These are phyloP conservation scores for Leucocoprinus sp. DNA, from an alignment of 768 basidiomycete species.

Conservation along the genomic window DNA sequence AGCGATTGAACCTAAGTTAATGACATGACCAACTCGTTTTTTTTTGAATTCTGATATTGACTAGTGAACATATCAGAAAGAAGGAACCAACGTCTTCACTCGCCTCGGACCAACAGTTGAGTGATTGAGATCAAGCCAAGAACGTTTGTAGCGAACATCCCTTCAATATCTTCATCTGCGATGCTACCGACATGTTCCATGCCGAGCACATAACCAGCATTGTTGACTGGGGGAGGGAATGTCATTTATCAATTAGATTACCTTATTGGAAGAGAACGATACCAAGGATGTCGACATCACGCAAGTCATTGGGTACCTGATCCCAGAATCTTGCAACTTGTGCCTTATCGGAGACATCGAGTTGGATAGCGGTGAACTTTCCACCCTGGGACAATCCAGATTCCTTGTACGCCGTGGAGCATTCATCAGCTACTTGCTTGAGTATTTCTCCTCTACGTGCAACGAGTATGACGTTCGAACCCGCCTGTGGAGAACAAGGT, in stretches of 20 bases:
- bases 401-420: slow-evolving; percentile 60
- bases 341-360: slow-evolving; percentile 74
- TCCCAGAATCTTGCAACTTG: slow-evolving; percentile 65
- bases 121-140: slow-evolving; percentile 80
- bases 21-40: slow-evolving; percentile 76
- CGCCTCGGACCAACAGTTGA: slow-evolving; percentile 61
- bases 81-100: background rate
- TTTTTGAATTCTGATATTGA: slow-evolving; percentile 63
- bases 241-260: background rate
- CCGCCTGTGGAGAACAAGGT: slow-evolving; percentile 44
- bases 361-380: slow-evolving; percentile 57
- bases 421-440: slow-evolving; percentile 59
- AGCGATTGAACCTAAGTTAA: slow-evolving; percentile 93
- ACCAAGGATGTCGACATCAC: slow-evolving; percentile 81
- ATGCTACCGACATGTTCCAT: slow-evolving; percentile 82
- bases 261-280: background rate
- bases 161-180: slow-evolving; percentile 67
- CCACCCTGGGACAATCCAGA: slow-evolving; percentile 72
- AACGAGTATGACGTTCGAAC: slow-evolving; percentile 79
- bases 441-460: slow-evolving; percentile 74
- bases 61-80: background rate
- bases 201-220: slow-evolving; percentile 87
- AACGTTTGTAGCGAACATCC: slow-evolving; percentile 78
- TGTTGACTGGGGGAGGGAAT: slow-evolving; percentile 33
- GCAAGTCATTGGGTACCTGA: slow-evolving; percentile 62